Evolutionary conservation across 331 rosid genomes (phyloP), one percentile per base, ranked within the genome.

Genomic region (Malus hybrid): DNA sequence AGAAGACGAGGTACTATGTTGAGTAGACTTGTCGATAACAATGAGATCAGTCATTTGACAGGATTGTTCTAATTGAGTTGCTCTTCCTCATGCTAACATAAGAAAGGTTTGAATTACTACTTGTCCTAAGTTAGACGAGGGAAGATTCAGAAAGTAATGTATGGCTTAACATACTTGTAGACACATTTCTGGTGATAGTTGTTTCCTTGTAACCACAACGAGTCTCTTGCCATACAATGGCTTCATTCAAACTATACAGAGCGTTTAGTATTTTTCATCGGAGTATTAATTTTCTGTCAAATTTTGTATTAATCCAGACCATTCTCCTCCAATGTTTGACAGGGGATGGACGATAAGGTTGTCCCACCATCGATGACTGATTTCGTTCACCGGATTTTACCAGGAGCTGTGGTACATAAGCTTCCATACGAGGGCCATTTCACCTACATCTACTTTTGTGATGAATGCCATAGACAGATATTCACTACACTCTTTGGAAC

Each of bases 351-450:
- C 66, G 99, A 94, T 78, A 87, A 59, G 73, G 92, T 92, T 71
- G 97, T 90, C 67, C 97, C 96, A 6, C 99, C 99, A 4, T 84
- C 96, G 4, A 86, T 92, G 93, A 94, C 97, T 6, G 99, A 94
- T 84, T 94, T 87, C 54, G 97, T 92, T 83, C 99, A 94, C 79
- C 91, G 96, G 36, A 73, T 94, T 5, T 84, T 94, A 59, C 97
- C 97, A 5, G 97, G 99, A 85, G 97, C 86, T 60, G 97, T 92
- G 1, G 97, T 94, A 31, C 99, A 92, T 81, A 94, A 90, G 83
- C 99, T 94, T 46, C 99, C 99, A 56, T 94, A 92, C 44, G 97
- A 94, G 84, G 99, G 99, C 52, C 99, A 94, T 79, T 94, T 87
- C 79, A 94, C 99, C 11, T 94, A 94, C 13, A 68, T 92, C 65